These are phyloP conservation scores for Fusarium illudens DNA, from an alignment of 2,329 filamentous ascomycete genomes.

Conservation along the genomic window DNA sequence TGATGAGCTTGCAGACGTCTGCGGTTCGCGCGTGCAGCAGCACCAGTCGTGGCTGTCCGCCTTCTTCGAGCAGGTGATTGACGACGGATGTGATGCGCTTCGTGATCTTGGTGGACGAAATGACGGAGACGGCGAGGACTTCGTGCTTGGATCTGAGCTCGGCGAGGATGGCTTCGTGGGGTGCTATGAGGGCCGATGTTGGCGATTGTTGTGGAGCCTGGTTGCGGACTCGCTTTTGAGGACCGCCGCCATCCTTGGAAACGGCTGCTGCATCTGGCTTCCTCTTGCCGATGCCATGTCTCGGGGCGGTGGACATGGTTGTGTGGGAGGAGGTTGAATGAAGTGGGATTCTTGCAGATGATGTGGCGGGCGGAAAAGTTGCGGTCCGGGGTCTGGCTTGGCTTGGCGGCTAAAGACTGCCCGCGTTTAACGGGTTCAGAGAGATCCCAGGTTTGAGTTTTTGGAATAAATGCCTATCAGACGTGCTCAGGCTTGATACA, in stretches of 20 bases:
- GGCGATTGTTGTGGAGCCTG: conserved; percentile 10
- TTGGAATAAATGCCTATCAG: not conserved
- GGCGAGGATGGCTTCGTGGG: conserved; percentile 54
- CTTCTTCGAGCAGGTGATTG: conserved; percentile 52
- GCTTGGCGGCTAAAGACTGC: conserved; percentile 4
- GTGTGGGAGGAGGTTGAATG: conserved; percentile 9
- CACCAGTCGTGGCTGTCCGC: conserved; percentile 47
- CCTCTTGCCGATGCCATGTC: conserved; percentile 29
- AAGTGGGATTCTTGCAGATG: conserved; percentile 5
- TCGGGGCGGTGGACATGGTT: conserved; percentile 27
- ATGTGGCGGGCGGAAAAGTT: conserved; percentile 30
- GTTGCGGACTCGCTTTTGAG: conserved; percentile 6
- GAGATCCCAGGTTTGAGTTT: not conserved
- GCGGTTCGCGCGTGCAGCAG: conserved; percentile 60
- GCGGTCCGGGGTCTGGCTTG: conserved; percentile 28
- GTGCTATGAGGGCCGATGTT: conserved; percentile 42
- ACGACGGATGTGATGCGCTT: conserved; percentile 59
- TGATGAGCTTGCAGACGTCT: conserved; percentile 72
- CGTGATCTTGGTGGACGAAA: conserved; percentile 68
- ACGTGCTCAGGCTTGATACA: not conserved
- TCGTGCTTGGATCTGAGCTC: conserved; percentile 58
- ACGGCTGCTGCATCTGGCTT: conserved; percentile 14
- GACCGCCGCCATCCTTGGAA: not conserved
- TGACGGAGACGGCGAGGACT: conserved; percentile 62
- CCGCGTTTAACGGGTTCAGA: not conserved